A percentile compares a stretch with the other conserved stretches of the same genome.
These are phyloP conservation scores for Alternaria incomplexa DNA, from an alignment of 2,329 filamentous ascomycete species.

Conservation along the genomic window DNA sequence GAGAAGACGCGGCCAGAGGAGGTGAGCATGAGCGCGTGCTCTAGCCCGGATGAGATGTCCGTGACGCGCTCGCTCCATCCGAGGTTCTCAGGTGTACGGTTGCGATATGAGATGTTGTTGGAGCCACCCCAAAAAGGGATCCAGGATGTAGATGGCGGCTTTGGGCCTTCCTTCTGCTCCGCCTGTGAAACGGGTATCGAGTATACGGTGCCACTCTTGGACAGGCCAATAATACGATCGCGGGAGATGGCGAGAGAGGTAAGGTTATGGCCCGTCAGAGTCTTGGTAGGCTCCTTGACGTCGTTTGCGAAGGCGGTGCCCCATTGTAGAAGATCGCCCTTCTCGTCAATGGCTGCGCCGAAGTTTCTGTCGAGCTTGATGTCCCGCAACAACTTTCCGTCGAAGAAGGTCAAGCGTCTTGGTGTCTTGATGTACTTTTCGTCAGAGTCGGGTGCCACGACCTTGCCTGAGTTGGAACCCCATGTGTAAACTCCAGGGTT, in stretches of 20 bases:
- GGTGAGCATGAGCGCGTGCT: conserved; percentile 87
- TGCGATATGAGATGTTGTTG: conserved; percentile 72
- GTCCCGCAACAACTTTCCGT: conserved; percentile 82
- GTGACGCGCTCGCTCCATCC: conserved; percentile 74
- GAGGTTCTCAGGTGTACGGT: conserved; percentile 69
- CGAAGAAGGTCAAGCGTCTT: conserved; percentile 78
- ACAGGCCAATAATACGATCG: conserved; percentile 83
- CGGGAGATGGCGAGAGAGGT: conserved; percentile 76
- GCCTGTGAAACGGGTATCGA: conserved; percentile 78
- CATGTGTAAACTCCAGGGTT: conserved; percentile 91
- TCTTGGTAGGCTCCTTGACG: conserved; percentile 68
- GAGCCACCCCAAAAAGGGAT: conserved; percentile 73
- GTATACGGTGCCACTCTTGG: conserved; percentile 77
- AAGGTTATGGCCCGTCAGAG: conserved; percentile 82
- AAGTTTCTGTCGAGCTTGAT: conserved; percentile 83
- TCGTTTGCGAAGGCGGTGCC: conserved; percentile 75
- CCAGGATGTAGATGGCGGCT: conserved; percentile 72
- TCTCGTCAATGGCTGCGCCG: conserved; percentile 85
- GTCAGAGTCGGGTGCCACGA: conserved; percentile 83
- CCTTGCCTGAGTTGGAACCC: conserved; percentile 84
- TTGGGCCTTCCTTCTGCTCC: conserved; percentile 71
- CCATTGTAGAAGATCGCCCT: conserved; percentile 92
- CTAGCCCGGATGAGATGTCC: conserved; percentile 77
- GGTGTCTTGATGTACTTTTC: conserved; percentile 82
- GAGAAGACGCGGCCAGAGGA: conserved; percentile 86